Conservation (phyloP, 495 filamentous ascomycete species). For the Parmelia sp. region DNA sequence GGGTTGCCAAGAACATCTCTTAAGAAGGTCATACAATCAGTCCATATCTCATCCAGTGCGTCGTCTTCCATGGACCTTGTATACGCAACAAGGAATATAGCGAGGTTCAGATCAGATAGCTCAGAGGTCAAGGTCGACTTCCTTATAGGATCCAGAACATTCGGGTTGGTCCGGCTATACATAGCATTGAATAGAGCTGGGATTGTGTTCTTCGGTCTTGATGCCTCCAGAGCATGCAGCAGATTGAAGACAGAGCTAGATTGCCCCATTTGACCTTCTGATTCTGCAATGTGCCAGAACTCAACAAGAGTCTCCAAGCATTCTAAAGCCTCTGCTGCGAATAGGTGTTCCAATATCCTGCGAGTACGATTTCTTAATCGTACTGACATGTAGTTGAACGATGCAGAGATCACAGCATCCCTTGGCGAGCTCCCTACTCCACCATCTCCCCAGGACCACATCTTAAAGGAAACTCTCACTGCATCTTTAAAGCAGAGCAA, state of each 20-base stretch:
- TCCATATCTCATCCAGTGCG: slow-evolving; percentile 99
- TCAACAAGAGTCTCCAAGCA: slow-evolving; percentile 85
- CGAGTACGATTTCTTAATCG: slow-evolving; percentile 84
- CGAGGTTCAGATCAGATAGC: slow-evolving; percentile 72
- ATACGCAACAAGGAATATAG: slow-evolving; percentile 84
- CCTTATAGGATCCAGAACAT: slow-evolving; percentile 66
- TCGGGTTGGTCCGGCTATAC: slow-evolving; percentile 84
- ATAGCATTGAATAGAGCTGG: slow-evolving; percentile 97
- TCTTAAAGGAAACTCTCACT: slow-evolving; percentile 79
- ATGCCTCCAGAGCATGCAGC: slow-evolving; percentile 85
- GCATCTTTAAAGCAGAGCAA: slow-evolving; percentile 95
- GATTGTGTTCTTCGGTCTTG: slow-evolving; percentile 84
- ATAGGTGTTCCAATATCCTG: slow-evolving; percentile 84
- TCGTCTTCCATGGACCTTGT: slow-evolving; percentile 88
- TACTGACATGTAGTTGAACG: slow-evolving; percentile 81
- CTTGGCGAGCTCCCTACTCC: slow-evolving; percentile 48
- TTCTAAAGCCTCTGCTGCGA: slow-evolving; percentile 89
- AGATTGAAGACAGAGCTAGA: slow-evolving; percentile 59
- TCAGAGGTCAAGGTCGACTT: slow-evolving; percentile 84
- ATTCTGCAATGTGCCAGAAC: slow-evolving; percentile 57
- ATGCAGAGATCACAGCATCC: slow-evolving; percentile 60
- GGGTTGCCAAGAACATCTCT: slow-evolving; percentile 88
- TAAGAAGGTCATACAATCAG: slow-evolving; percentile 86
- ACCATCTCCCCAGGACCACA: slow-evolving; percentile 88
- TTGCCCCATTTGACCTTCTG: slow-evolving; percentile 33